Evolutionary conservation across 2,329 filamentous ascomycete genomes (phyloP).

Genomic region (Periconia sp.): DNA sequence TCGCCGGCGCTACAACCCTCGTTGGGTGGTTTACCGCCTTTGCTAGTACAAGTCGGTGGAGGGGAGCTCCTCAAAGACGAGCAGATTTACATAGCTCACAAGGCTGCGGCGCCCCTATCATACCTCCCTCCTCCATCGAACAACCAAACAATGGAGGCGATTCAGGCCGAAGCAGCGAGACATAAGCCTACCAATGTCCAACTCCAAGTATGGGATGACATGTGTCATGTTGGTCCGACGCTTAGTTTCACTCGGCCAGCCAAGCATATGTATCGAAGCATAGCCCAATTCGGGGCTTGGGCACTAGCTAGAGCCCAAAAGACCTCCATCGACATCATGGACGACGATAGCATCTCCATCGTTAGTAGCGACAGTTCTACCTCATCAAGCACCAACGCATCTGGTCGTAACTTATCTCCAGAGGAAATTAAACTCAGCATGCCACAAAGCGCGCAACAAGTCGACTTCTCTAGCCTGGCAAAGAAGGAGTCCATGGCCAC

Average conservation of each 20-base stretch:
- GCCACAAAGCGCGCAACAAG: slow-evolving; percentile 15
- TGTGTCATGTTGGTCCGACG: slow-evolving; percentile 90
- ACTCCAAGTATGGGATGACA: slow-evolving; percentile 92
- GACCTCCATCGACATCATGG: slow-evolving; percentile 75
- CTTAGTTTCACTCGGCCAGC: slow-evolving; percentile 95
- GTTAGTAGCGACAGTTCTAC: slow-evolving; percentile 61
- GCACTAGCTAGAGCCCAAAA: slow-evolving; percentile 81
- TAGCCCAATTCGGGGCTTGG: slow-evolving; percentile 94
- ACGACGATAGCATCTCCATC: slow-evolving; percentile 75
- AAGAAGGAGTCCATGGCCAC: slow-evolving; percentile 15
- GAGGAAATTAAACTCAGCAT: slow-evolving; percentile 26
- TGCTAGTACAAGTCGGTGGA: slow-evolving; percentile 84
- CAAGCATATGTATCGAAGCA: slow-evolving; percentile 91
- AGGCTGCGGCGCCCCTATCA: slow-evolving; percentile 78
- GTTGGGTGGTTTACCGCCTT: slow-evolving; percentile 83
- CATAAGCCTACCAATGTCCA: slow-evolving; percentile 89
- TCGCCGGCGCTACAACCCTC: slow-evolving; percentile 87
- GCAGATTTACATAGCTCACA: slow-evolving; percentile 93
- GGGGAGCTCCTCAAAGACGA: slow-evolving; percentile 90
- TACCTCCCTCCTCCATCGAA: slow-evolving; percentile 64
- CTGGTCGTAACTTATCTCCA: slow-evolving; percentile 18
- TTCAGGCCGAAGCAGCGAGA: slow-evolving; percentile 65
- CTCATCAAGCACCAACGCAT: slow-evolving; percentile 16
- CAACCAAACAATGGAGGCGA: slow-evolving; percentile 53
- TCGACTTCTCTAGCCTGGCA: slow-evolving; percentile 20